These are phyloP conservation scores for Chenopodium suecicum DNA, from an alignment of 148 eudicot species.

Conservation along the genomic window DNA sequence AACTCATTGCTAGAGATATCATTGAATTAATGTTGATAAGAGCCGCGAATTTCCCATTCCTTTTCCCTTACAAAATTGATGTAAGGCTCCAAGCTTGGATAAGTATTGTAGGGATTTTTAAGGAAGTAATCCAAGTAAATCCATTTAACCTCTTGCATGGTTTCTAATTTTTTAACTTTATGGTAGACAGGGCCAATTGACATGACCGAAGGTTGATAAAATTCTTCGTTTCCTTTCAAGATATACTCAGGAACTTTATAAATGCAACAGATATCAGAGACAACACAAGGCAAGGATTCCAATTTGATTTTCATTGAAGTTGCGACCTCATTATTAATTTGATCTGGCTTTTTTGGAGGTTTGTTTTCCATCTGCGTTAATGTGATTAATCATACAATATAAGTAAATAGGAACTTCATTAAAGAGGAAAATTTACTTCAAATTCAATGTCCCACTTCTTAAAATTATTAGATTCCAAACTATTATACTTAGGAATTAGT, in stretches of 20 bases:
- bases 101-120: not conserved
- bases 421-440: no score
- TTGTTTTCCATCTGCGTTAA: not conserved
- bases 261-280: constrained; percentile 3
- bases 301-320: not conserved
- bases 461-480: no score
- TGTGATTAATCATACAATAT: not conserved
- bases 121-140: constrained; percentile 1
- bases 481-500: no score
- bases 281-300: not conserved
- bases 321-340: not conserved
- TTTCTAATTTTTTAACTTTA: not conserved
- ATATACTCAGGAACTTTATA: constrained; percentile 18
- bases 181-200: constrained; percentile 26
- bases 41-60: not conserved
- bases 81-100: not conserved
- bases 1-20: not conserved
- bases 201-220: constrained; percentile 16
- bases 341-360: no score
- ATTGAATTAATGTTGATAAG: not conserved
- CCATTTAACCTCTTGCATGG: constrained; percentile 21
- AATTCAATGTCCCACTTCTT: no score
- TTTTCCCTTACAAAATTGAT: not conserved
- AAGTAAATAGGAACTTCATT: no score
- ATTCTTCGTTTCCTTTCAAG: constrained; percentile 2